A percentile compares a stretch with the other conserved stretches of the same genome.
Conservation (phyloP, 306 rosid species). For the Lathyrus oleraceus region DNA sequence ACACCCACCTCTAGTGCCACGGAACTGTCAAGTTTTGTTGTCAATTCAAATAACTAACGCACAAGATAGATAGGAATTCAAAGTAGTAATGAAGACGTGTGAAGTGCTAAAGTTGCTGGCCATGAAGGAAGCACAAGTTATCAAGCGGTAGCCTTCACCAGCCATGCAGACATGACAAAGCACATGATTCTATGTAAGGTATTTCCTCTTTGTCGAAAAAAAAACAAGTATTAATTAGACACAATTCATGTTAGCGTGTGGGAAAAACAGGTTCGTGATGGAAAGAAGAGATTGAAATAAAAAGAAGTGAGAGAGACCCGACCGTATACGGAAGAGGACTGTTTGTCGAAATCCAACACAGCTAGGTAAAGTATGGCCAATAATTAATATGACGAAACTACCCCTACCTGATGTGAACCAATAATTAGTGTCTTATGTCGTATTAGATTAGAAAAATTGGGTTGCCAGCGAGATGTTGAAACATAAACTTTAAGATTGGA, state of each 20-base stretch:
- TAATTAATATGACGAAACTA: slow-evolving; percentile 13
- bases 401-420: slow-evolving; percentile 21
- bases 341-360: slow-evolving; percentile 51
- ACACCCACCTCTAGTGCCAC: no score
- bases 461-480: slow-evolving; percentile 26
- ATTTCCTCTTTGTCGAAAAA: not conserved
- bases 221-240: no score
- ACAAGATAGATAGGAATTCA: not conserved
- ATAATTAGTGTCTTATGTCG: slow-evolving; percentile 20
- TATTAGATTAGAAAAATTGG: not conserved
- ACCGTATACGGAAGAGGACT: slow-evolving; percentile 99
- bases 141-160: not conserved
- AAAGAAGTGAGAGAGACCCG: slow-evolving; percentile 34
- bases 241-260: no score
- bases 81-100: not conserved
- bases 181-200: not conserved
- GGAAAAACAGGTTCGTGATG: not conserved
- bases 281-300: not conserved
- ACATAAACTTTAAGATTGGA: slow-evolving; percentile 18
- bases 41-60: not conserved
- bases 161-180: not conserved
- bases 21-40: no score
- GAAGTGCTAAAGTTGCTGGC: slow-evolving; percentile 1
- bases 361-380: slow-evolving; percentile 50
- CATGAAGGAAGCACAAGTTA: not conserved